Base-by-base conservation (phyloP, 2,329 filamentous ascomycete species). In the Fusarium concolor region DNA sequence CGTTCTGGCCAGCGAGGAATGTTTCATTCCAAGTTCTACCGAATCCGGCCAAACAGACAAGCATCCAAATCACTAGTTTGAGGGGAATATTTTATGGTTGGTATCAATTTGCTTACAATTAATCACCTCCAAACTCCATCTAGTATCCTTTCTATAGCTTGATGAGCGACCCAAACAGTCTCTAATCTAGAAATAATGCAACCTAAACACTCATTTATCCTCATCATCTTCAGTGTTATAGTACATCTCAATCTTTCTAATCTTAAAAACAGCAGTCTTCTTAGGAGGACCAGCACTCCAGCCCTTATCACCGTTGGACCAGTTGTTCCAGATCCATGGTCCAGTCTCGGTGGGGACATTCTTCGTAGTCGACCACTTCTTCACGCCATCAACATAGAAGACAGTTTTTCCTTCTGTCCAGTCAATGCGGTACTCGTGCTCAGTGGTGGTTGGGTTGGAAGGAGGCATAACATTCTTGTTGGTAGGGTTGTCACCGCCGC, bases 401-500 rank as follows among this genome's bases (percentile, higher is more conserved):
- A 59, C 31, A 2, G 74, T 71, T 10, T 67, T 51, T 1, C 67
- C 70, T 5, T 67, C 62, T 1, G 73, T 75, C 76, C 76, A 77
- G 55, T 77, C 76, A 28, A 77, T 65, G 11, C 76, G 67, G 51
- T 77, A 77, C 29, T 77, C 76, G 47, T 77, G 76, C 66, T 77
- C 76, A 1, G 67, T 67, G 1, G 43, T 54, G 2, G 75, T 76
- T 0, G 74, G 64, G 49, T 73, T 62, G 0, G 62, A 47, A 1
- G 73, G 74, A 10, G 72, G 74, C 3, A 52, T 37, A 1, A 74
- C 39, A 1, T 56, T 24, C 10, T 62, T 69, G 42, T 58, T 51
- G 1, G 68, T 70, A 12, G 57, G 58, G 17, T 68, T 10, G 2
- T 70, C 73, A 7, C 73, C 65, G 4, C 57, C 67, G 28, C 73